phyloP scores from a whole-genome alignment of 1,139 yeast species.

The Geotrichum europaeum region DNA sequence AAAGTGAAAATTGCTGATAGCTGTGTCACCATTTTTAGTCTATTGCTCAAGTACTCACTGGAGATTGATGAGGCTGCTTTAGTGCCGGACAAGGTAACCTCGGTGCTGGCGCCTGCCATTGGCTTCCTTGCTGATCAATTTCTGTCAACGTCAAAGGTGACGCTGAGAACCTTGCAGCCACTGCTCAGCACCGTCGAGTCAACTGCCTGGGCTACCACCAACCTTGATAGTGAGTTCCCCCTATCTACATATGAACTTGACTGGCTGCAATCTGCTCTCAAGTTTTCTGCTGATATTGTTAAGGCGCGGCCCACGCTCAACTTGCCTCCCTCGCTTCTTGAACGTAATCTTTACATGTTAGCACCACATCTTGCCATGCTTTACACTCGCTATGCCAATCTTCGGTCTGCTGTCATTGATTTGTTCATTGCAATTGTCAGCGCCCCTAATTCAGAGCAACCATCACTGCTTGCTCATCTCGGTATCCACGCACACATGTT shows the following conservation, averaged over 20 bases:
- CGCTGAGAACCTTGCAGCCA: constrained; percentile 54
- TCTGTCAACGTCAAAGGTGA: constrained; percentile 46
- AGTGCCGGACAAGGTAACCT: constrained; percentile 43
- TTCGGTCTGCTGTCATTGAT: constrained; percentile 50
- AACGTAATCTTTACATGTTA: constrained; percentile 49
- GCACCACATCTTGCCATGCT: constrained; percentile 55
- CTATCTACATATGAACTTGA: constrained; percentile 29
- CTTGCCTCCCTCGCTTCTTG: constrained; percentile 56
- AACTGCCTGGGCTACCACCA: constrained; percentile 38
- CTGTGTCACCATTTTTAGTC: constrained; percentile 51
- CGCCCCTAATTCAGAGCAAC: constrained; percentile 49
- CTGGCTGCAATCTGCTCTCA: constrained; percentile 36
- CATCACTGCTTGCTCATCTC: constrained; percentile 75
- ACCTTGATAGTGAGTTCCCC: constrained; percentile 41
- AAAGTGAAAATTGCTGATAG: constrained; percentile 57
- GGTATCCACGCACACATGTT: constrained; percentile 62
- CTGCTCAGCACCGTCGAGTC: constrained; percentile 48
- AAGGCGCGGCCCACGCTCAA: constrained; percentile 50
- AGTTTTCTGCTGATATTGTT: constrained; percentile 43
- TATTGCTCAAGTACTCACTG: constrained; percentile 50
- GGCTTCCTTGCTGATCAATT: constrained; percentile 50
- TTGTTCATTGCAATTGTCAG: constrained; percentile 57
- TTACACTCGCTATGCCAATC: constrained; percentile 45
- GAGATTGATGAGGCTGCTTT: constrained; percentile 47
- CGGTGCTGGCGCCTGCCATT: constrained; percentile 48